Percentiles rank a stretch among this genome's conserved stretches.
phyloP scores from a whole-genome alignment of 805 yeast genomes.

The Zygotorulaspora danielsina region DNA sequence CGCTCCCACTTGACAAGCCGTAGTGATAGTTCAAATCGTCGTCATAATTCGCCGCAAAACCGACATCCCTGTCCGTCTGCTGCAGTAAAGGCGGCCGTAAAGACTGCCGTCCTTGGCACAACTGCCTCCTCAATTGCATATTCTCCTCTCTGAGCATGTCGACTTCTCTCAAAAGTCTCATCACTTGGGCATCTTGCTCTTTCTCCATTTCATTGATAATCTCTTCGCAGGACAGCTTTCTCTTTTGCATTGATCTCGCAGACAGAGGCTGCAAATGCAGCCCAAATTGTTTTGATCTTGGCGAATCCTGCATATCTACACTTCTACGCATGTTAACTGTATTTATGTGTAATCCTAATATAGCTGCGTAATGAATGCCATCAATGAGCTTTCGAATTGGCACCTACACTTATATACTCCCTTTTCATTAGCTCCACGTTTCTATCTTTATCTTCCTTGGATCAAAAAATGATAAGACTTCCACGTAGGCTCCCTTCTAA shows the following conservation, averaged over 20 bases:
- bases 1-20: constrained; percentile 3
- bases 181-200: constrained; percentile 60
- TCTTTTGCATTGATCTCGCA: constrained; percentile 9
- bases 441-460: not conserved
- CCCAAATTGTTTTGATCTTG: constrained; percentile 11
- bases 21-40: constrained; percentile 10
- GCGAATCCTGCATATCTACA: not conserved
- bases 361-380: no score
- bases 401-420: not conserved
- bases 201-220: constrained; percentile 57
- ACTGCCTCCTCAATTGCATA: constrained; percentile 32
- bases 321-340: not conserved
- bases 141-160: constrained; percentile 47
- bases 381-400: no score
- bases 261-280: constrained; percentile 11
- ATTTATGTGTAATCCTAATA: no score
- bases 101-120: constrained; percentile 8
- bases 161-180: constrained; percentile 51
- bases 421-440: not conserved
- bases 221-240: constrained; percentile 39
- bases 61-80: constrained; percentile 5
- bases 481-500: not conserved
- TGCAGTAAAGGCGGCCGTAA: constrained; percentile 4
- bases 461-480: constrained; percentile 1
- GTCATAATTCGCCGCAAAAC: constrained; percentile 2